Conservation (phyloP, 345 rosid species). For the Mercurialis annua region DNA sequence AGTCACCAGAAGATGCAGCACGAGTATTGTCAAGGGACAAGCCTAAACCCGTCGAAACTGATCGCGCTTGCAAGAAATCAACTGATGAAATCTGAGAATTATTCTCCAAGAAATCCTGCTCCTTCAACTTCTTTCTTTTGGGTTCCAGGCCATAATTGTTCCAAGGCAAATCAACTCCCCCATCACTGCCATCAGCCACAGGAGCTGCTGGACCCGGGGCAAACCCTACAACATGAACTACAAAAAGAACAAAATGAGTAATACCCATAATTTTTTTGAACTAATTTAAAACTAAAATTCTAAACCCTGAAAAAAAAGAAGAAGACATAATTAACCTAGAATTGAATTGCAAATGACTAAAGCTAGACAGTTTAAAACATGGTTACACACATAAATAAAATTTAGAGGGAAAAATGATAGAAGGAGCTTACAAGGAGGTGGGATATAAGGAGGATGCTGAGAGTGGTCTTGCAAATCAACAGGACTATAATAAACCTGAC, state of each 20-base stretch:
- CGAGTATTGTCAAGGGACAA: constrained; percentile 68
- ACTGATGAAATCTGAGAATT: constrained; percentile 71
- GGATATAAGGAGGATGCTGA: constrained; percentile 78
- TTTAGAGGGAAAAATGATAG: background rate
- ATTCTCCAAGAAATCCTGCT: constrained; percentile 66
- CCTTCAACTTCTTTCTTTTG: constrained; percentile 54
- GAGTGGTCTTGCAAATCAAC: constrained; percentile 51
- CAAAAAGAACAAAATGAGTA: constrained; percentile 7
- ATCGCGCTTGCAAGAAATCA: constrained; percentile 60
- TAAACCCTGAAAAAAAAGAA: background rate
- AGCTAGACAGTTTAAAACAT: background rate
- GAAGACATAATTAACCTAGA: background rate
- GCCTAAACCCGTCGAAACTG: constrained; percentile 85
- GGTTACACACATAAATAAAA: background rate
- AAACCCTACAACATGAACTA: constrained; percentile 78
- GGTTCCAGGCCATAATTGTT: constrained; percentile 49
- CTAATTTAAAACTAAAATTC: background rate
- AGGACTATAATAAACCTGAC: constrained; percentile 42
- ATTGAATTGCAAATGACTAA: background rate
- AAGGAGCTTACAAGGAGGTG: constrained; percentile 59
- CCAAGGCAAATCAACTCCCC: constrained; percentile 56
- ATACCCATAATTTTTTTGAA: background rate
- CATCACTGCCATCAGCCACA: constrained; percentile 48
- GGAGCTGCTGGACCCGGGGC: constrained; percentile 55
- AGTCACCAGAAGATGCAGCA: constrained; percentile 55